Percentiles rank a stretch among this genome's conserved stretches.
phyloP scores from a whole-genome alignment of 1,284 basidiomycete genomes.

The Tilletiaria anomala region DNA sequence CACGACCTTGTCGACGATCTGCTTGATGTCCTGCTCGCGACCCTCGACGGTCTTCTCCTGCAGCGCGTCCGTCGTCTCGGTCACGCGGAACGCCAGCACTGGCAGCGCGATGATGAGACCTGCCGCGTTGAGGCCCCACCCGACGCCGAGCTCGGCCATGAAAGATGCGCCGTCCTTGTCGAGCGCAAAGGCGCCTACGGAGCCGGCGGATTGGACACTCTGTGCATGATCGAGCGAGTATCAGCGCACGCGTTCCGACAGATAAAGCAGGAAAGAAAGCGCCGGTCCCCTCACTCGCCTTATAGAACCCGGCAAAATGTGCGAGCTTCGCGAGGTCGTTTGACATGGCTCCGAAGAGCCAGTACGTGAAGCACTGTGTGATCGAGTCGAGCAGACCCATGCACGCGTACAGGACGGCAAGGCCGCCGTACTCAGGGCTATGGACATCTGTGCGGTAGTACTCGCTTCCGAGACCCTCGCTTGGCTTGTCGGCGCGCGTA shows the following conservation, averaged over 20 bases:
- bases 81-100: constrained; percentile 17
- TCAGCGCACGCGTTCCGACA: too few species aligned
- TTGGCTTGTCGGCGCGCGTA: constrained; percentile 11
- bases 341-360: constrained; percentile 23
- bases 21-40: too few species aligned
- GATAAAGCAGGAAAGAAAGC: too few species aligned
- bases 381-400: not conserved
- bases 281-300: not conserved
- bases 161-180: constrained; percentile 17
- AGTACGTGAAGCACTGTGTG: constrained; percentile 11
- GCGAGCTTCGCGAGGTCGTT: constrained; percentile 30
- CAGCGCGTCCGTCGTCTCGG: too few species aligned
- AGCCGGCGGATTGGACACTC: constrained; percentile 26
- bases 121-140: constrained; percentile 22
- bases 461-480: not conserved
- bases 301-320: constrained; percentile 17
- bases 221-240: too few species aligned
- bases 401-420: not conserved
- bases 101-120: constrained; percentile 21
- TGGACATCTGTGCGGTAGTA: not conserved
- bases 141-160: constrained; percentile 26
- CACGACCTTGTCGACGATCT: too few species aligned
- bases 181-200: constrained; percentile 19
- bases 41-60: too few species aligned
- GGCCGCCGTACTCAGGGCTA: not conserved